Conservation (phyloP, 2,329 filamentous ascomycete species). For the Hypoxylon sp. region DNA sequence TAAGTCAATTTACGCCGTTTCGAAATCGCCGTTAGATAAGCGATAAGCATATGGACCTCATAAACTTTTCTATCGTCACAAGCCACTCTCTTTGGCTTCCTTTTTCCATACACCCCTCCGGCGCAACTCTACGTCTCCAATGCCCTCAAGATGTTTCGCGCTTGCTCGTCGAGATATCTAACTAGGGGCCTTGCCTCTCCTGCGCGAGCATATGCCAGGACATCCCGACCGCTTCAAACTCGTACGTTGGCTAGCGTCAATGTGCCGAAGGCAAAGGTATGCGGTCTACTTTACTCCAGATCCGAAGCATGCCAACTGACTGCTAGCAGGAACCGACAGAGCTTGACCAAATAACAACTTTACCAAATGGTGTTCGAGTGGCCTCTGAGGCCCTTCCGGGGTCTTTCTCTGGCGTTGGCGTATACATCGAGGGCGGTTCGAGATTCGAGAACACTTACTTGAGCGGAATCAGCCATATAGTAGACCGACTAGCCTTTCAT, state of each 20-base stretch:
- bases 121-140: conserved; percentile 20
- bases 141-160: conserved; percentile 49
- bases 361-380: conserved; percentile 93
- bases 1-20: not conserved
- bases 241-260: conserved; percentile 47
- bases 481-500: conserved; percentile 96
- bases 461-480: conserved; percentile 93
- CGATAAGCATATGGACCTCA: conserved; percentile 19
- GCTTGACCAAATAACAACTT: conserved; percentile 86
- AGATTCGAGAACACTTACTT: conserved; percentile 90
- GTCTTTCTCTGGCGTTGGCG: conserved; percentile 93
- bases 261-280: conserved; percentile 47
- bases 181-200: conserved; percentile 46
- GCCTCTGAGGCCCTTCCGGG: conserved; percentile 95
- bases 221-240: conserved; percentile 34
- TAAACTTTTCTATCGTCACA: conserved; percentile 44
- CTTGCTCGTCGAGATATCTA: conserved; percentile 43
- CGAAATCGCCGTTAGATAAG: conserved; percentile 18
- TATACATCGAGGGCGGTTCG: conserved; percentile 95
- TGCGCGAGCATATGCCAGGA: conserved; percentile 33
- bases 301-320: conserved; percentile 23
- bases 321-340: conserved; percentile 82
- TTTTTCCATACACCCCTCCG: conserved; percentile 1
- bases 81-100: conserved; percentile 34
- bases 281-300: not conserved